These are phyloP conservation scores for Nephelium lappaceum DNA, from an alignment of 345 rosid species.

Conservation along the genomic window DNA sequence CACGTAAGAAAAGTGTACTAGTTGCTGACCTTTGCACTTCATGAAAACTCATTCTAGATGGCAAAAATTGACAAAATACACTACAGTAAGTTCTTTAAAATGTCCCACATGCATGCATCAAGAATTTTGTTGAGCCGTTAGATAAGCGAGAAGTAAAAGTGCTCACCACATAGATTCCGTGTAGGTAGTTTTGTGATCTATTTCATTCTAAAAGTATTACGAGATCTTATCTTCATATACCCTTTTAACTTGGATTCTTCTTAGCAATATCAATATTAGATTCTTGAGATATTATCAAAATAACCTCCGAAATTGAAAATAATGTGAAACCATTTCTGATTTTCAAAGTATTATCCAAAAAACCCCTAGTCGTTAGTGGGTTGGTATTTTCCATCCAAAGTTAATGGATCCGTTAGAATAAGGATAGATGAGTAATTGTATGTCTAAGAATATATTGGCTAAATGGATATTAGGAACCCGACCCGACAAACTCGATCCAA, in stretches of 20 bases:
- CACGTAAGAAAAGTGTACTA: not conserved
- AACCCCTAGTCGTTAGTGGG: too few relatives aligned
- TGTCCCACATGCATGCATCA: not conserved
- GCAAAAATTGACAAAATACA: not conserved
- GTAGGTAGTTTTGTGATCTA: not conserved
- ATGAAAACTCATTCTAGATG: not conserved
- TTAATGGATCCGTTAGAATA: too few relatives aligned
- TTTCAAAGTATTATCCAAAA: too few relatives aligned
- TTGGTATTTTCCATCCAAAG: too few relatives aligned
- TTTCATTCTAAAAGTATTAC: not conserved
- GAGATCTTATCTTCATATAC: not conserved
- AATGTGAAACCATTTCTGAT: too few relatives aligned
- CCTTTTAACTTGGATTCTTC: not conserved
- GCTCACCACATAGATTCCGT: not conserved
- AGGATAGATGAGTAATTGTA: too few relatives aligned
- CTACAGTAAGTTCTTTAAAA: not conserved
- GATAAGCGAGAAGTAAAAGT: not conserved
- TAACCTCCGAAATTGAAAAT: too few relatives aligned
- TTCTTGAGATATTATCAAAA: too few relatives aligned
- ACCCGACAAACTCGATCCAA: too few relatives aligned
- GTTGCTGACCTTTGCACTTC: not conserved
- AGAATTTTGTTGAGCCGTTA: not conserved
- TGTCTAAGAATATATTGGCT: too few relatives aligned
- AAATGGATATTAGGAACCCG: too few relatives aligned
- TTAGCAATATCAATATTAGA: too few relatives aligned